These are phyloP conservation scores for Bonnemaisonia californica DNA, from an alignment of 31 red algal species.

Conservation along the genomic window DNA sequence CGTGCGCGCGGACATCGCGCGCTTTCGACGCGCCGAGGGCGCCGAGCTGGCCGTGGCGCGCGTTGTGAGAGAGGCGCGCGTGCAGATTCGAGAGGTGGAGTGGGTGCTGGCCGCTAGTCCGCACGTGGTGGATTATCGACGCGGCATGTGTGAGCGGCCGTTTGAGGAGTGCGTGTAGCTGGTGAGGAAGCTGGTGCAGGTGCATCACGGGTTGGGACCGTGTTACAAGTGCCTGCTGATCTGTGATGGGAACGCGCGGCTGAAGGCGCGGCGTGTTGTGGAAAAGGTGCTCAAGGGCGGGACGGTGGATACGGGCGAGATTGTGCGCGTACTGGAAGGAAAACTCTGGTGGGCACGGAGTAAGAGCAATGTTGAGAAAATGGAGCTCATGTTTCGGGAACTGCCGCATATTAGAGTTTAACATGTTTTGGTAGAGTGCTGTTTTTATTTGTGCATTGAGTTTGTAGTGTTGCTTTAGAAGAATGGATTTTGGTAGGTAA, in stretches of 20 bases:
- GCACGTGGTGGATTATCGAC: slow-evolving; percentile 20
- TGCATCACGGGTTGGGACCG: slow-evolving; percentile 21
- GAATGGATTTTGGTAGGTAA: too few relatives aligned
- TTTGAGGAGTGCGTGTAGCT: slow-evolving; percentile 17
- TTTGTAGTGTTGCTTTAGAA: too few relatives aligned
- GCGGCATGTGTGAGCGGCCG: slow-evolving; percentile 11
- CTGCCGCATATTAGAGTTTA: slow-evolving; percentile 3
- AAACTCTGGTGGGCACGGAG: slow-evolving; percentile 52
- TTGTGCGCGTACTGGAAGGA: slow-evolving; percentile 13
- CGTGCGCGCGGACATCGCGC: slow-evolving; percentile 4
- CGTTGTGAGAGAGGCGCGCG: neutral
- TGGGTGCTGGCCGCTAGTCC: slow-evolving; percentile 29
- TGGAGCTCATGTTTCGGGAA: slow-evolving; percentile 5
- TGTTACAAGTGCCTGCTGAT: slow-evolving; percentile 37
- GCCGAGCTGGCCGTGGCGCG: neutral
- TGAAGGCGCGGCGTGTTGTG: slow-evolving; percentile 37
- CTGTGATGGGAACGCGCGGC: slow-evolving; percentile 35
- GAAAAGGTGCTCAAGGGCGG: slow-evolving; percentile 22
- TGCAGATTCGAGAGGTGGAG: slow-evolving; percentile 11
- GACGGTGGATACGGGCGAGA: neutral
- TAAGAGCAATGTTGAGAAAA: slow-evolving; percentile 32
- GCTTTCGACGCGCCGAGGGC: slow-evolving; percentile 6
- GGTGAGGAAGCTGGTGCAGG: slow-evolving; percentile 20
- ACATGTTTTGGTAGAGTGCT: neutral
- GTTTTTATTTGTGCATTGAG: too few relatives aligned